Evolutionary conservation across 179 eudicot genomes (phyloP).

Genomic region (Camellia oleifera): DNA sequence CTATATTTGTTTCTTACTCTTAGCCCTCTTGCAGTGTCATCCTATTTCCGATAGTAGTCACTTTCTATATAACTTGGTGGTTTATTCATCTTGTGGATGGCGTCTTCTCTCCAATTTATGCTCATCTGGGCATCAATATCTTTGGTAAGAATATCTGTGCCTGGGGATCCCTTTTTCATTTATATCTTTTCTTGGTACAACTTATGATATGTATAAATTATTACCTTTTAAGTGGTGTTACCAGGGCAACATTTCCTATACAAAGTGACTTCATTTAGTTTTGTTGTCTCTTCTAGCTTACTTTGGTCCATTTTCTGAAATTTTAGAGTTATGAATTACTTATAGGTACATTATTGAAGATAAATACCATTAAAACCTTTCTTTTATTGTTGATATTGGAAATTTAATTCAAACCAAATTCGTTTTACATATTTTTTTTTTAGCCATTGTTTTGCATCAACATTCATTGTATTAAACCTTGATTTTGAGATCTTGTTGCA

Average conservation of each 20-base stretch:
- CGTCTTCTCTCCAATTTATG: conserved; percentile 70
- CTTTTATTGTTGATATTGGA: neutral
- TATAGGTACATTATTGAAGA: neutral
- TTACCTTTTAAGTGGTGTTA: neutral
- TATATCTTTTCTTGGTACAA: neutral
- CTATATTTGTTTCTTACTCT: conserved; percentile 4
- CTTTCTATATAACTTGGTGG: conserved; percentile 77
- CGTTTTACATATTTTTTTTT: neutral
- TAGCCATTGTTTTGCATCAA: neutral
- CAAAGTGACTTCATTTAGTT: neutral
- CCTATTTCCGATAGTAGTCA: conserved; percentile 67
- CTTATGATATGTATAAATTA: neutral
- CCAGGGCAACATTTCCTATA: neutral
- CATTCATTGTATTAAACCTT: neutral
- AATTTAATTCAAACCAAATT: neutral
- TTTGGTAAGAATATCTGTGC: conserved; percentile 41
- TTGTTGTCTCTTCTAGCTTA: neutral
- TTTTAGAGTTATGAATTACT: neutral
- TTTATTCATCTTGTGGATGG: conserved; percentile 72
- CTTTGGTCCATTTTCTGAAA: neutral
- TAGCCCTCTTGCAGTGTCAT: conserved; percentile 51
- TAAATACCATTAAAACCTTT: neutral
- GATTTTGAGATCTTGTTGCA: neutral
- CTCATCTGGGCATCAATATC: conserved; percentile 55
- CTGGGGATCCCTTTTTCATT: neutral